Evolutionary conservation across 2,329 filamentous ascomycete genomes (phyloP).

Genomic region (Pseudodiploospora longispora): DNA sequence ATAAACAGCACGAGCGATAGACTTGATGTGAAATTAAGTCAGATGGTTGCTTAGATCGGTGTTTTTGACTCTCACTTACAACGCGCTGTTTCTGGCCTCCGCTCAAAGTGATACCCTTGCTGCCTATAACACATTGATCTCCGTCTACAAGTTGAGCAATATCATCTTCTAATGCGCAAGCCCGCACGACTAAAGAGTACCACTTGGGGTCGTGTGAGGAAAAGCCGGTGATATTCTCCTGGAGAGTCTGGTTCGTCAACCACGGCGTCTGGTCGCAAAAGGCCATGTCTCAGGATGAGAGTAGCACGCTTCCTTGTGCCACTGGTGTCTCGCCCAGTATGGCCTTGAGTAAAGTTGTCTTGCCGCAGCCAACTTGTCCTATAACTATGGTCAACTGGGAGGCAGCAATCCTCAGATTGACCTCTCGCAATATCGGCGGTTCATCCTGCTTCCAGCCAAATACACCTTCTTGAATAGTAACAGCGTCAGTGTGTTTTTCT

Average conservation of each 20-base stretch:
- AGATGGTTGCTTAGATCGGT: neutral
- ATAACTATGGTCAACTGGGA: constrained; percentile 18
- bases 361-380: constrained; percentile 16
- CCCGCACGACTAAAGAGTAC: constrained; percentile 14
- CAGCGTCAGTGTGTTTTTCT: too few species aligned
- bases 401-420: constrained; percentile 10
- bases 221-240: constrained; percentile 17
- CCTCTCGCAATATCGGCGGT: neutral
- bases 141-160: constrained; percentile 14
- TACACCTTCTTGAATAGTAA: neutral
- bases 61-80: constrained; percentile 5
- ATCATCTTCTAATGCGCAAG: constrained; percentile 13
- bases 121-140: constrained; percentile 15
- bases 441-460: neutral
- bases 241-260: constrained; percentile 16
- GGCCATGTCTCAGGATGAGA: constrained; percentile 3
- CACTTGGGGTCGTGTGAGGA: constrained; percentile 10
- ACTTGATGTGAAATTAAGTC: constrained; percentile 2
- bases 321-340: constrained; percentile 15
- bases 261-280: constrained; percentile 17
- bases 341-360: constrained; percentile 16
- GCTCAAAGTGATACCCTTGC: constrained; percentile 16
- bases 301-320: constrained; percentile 5
- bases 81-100: constrained; percentile 20
- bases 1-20: constrained; percentile 18